These are phyloP conservation scores for Metarhizium brunneum DNA, from an alignment of 2,329 filamentous ascomycete species.

Conservation along the genomic window DNA sequence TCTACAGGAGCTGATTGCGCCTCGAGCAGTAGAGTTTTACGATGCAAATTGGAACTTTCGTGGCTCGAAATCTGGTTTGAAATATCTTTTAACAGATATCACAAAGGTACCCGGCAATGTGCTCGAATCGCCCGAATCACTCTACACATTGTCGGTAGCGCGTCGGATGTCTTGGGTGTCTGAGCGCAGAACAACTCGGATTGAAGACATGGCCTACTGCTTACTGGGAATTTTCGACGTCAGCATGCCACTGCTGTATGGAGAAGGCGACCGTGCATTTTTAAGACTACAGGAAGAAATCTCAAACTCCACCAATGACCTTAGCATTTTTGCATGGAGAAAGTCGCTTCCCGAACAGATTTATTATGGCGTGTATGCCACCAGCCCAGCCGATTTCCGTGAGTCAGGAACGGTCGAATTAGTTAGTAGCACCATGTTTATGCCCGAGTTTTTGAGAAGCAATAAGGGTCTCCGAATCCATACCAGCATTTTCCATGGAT, in stretches of 20 bases:
- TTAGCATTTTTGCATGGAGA: slow-evolving; percentile 5
- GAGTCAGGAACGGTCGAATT: not conserved
- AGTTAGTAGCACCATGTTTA: slow-evolving; percentile 1
- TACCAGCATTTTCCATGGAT: not conserved
- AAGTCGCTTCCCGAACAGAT: not conserved
- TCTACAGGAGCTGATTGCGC: slow-evolving; percentile 13
- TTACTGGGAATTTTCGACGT: slow-evolving; percentile 14
- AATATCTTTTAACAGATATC: slow-evolving; percentile 12
- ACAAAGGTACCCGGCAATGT: slow-evolving; percentile 12
- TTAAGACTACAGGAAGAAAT: slow-evolving; percentile 12
- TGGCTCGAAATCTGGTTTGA: slow-evolving; percentile 13
- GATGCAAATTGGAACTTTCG: slow-evolving; percentile 8
- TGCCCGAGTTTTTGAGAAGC: slow-evolving; percentile 4
- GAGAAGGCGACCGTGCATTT: slow-evolving; percentile 12
- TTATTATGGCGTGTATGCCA: slow-evolving; percentile 3
- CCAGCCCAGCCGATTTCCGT: slow-evolving; percentile 2
- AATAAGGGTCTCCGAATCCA: slow-evolving; percentile 6
- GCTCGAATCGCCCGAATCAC: slow-evolving; percentile 4
- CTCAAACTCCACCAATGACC: slow-evolving; percentile 7
- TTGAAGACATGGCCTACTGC: slow-evolving; percentile 14
- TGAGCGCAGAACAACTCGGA: slow-evolving; percentile 8
- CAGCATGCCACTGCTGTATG: slow-evolving; percentile 15
- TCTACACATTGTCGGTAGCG: slow-evolving; percentile 1
- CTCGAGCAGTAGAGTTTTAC: slow-evolving; percentile 15
- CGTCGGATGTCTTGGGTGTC: slow-evolving; percentile 12